Base-by-base conservation (phyloP, 2,329 filamentous ascomycete genomes). In the Phialophora tarda region DNA sequence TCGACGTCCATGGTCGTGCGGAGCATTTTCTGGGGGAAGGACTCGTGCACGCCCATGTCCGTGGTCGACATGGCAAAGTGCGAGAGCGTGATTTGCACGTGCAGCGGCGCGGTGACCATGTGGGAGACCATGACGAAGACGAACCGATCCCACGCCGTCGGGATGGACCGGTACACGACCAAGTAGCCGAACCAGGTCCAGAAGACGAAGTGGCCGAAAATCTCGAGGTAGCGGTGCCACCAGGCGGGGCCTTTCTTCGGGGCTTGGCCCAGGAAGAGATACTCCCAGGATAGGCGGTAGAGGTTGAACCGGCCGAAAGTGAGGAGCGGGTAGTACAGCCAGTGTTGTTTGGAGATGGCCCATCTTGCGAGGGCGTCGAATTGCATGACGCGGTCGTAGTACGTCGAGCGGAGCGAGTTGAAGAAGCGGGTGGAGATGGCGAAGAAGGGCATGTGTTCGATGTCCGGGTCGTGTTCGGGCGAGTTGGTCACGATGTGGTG, bases 401-500 rank as follows among this genome's bases (percentile, higher is more conserved):
- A 97, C 3, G 91, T 91, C 21, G 91, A 95, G 38, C 86, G 84
- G 56, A 97, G 81, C 65, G 82, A 89, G 47, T 84, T 83, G 61
- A 96, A 85, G 74, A 95, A 90, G 26, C 92, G 88, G 73, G 96
- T 92, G 1, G 91, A 93, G 32, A 95, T 87, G 66, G 92, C 92
- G 76, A 97, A 92, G 76, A 97, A 89, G 2, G 93, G 93, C 78
- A 96, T 86, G 77, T 97, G 90, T 76, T 94, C 88, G 73, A 97
- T 98, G 76, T 98, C 94, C 0, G 95, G 94, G 76, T 98, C 94
- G 76, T 98, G 94, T 78, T 97, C 95, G 14, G 93, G 91, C 51
- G 90, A 90, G 77, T 98, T 98, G 21, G 95, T 98, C 60, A 98
- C 90, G 72, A 98, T 93, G 75, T 98, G 94, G 76, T 98, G 94